Percentiles rank a stretch among this genome's conserved stretches.
Evolutionary conservation across 306 rosid species (phyloP).

Genomic region (Rosa lucieae): DNA sequence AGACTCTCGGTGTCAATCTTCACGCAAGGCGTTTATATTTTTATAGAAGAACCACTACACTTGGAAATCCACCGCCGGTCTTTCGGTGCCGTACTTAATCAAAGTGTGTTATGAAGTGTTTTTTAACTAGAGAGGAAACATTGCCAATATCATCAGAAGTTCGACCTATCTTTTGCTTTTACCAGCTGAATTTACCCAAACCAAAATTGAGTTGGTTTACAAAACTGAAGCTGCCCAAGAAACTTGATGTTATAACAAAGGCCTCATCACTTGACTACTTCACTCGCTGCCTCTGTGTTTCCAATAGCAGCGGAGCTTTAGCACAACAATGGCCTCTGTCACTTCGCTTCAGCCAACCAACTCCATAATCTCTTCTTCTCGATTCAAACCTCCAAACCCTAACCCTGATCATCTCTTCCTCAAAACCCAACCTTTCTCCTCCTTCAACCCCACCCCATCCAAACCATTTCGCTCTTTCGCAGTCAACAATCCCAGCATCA

Average conservation of each 20-base stretch:
- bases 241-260: neutral
- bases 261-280: neutral
- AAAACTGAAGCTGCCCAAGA: no score
- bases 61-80: no score
- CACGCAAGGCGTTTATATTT: no score
- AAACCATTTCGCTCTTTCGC: constrained; percentile 33
- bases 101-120: no score
- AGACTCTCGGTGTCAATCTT: no score
- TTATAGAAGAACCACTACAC: no score
- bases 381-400: constrained; percentile 22
- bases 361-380: constrained; percentile 27
- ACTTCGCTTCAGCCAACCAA: constrained; percentile 33
- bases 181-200: no score
- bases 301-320: neutral
- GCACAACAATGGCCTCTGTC: constrained; percentile 46
- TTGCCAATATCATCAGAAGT: no score
- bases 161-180: no score
- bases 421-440: constrained; percentile 26
- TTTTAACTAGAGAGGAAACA: no score
- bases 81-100: no score
- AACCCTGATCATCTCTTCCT: constrained; percentile 15
- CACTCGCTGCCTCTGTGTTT: neutral
- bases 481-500: constrained; percentile 21
- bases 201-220: no score
- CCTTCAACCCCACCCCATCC: constrained; percentile 17